Conservation (phyloP, 2,329 filamentous ascomycete genomes). For the Immersiporthe knoxdaviesiana region DNA sequence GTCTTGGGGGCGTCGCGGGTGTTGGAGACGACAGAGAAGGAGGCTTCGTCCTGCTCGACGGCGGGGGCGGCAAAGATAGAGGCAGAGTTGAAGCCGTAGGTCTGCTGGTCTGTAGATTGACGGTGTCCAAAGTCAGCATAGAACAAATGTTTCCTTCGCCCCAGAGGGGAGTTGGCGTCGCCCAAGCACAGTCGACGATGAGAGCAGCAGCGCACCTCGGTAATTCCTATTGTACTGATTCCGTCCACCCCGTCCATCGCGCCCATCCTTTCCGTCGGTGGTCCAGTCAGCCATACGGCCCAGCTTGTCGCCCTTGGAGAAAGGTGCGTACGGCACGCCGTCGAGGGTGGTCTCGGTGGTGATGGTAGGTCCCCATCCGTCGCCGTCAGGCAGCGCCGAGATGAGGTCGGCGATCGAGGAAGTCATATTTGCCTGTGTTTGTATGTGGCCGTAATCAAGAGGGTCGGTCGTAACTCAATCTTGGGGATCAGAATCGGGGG, state of each 20-base stretch:
- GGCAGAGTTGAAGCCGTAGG: slow-evolving; percentile 88
- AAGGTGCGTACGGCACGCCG: slow-evolving; percentile 95
- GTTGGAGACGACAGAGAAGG: slow-evolving; percentile 98
- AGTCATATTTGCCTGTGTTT: slow-evolving; percentile 32
- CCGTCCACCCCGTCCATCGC: slow-evolving; percentile 73
- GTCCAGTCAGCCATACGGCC: slow-evolving; percentile 99
- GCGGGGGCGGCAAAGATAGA: slow-evolving; percentile 87
- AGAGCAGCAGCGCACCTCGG: slow-evolving; percentile 70
- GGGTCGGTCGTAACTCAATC: neutral
- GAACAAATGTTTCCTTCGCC: slow-evolving; percentile 4
- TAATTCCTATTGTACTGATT: slow-evolving; percentile 92
- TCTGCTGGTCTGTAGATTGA: slow-evolving; percentile 76
- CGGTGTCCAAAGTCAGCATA: slow-evolving; percentile 30
- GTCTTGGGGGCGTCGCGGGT: slow-evolving; percentile 83
- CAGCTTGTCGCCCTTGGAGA: slow-evolving; percentile 97
- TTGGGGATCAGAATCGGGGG: neutral
- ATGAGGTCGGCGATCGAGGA: slow-evolving; percentile 62
- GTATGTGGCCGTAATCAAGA: neutral
- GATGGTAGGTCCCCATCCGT: slow-evolving; percentile 85
- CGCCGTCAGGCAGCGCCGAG: slow-evolving; percentile 71
- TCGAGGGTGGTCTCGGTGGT: slow-evolving; percentile 87
- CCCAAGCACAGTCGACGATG: neutral
- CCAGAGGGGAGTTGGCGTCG: neutral
- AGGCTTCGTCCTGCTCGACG: slow-evolving; percentile 86
- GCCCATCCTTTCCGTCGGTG: slow-evolving; percentile 79